A percentile compares a stretch with the other conserved stretches of the same genome.
These are phyloP conservation scores for Pseudozyma hubeiensis DNA, from an alignment of 1,284 basidiomycete species.

Conservation along the genomic window DNA sequence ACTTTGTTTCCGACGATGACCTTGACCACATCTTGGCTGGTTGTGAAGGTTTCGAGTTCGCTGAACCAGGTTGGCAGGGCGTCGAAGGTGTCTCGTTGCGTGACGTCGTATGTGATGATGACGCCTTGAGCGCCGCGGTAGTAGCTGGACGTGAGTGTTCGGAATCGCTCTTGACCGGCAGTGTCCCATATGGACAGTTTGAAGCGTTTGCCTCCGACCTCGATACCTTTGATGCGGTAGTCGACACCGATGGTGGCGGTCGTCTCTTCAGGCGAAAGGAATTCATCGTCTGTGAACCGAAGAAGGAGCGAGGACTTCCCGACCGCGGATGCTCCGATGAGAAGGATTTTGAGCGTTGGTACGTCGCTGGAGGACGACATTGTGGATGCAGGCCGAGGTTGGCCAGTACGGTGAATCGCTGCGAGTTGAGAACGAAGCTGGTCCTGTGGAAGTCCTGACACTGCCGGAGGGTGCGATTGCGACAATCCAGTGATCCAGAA, in stretches of 20 bases:
- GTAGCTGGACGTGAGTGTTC: slow-evolving; percentile 90
- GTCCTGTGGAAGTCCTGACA: too few species aligned
- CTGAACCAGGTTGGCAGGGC: slow-evolving; percentile 91
- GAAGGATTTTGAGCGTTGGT: slow-evolving; percentile 71
- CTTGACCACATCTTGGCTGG: slow-evolving; percentile 80
- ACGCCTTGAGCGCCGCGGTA: slow-evolving; percentile 94
- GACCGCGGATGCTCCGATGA: slow-evolving; percentile 85
- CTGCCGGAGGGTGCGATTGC: too few species aligned
- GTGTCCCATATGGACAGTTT: slow-evolving; percentile 74
- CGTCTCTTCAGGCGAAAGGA: slow-evolving; percentile 92
- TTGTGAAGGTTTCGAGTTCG: slow-evolving; percentile 92
- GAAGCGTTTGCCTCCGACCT: slow-evolving; percentile 71
- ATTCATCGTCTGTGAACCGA: slow-evolving; percentile 95
- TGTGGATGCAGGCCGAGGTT: not conserved
- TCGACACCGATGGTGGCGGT: slow-evolving; percentile 85
- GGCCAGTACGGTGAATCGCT: not conserved
- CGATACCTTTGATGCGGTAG: slow-evolving; percentile 72
- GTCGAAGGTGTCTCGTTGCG: slow-evolving; percentile 89
- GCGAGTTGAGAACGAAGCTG: too few species aligned
- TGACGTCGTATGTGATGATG: slow-evolving; percentile 94
- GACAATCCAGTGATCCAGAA: too few species aligned
- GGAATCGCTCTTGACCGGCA: slow-evolving; percentile 69
- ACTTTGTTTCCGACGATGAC: slow-evolving; percentile 95
- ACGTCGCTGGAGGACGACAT: slow-evolving; percentile 48
- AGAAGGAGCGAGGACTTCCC: slow-evolving; percentile 86